Evolutionary conservation across 2,329 filamentous ascomycete species (phyloP).

Genomic region (Sporothrix pseudoabietina): DNA sequence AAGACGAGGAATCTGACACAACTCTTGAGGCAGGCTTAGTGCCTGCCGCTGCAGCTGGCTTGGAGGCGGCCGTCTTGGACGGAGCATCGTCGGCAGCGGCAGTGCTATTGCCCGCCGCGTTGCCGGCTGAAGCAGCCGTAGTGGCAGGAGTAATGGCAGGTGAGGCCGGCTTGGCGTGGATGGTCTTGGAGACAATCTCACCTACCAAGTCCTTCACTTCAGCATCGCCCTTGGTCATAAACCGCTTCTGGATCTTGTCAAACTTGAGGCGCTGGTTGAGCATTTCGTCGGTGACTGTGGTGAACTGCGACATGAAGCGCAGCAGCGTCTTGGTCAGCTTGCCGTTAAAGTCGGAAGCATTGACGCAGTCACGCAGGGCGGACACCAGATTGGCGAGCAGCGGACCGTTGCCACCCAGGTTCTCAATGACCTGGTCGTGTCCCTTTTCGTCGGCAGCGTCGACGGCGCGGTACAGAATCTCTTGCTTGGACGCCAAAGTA

Average conservation of each 20-base stretch:
- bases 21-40: slow-evolving; percentile 33
- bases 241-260: slow-evolving; percentile 63
- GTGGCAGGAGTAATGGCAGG: neutral
- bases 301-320: slow-evolving; percentile 62
- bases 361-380: slow-evolving; percentile 57
- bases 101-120: slow-evolving; percentile 23
- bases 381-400: slow-evolving; percentile 58
- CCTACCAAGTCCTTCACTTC: slow-evolving; percentile 64
- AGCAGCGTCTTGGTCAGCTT: slow-evolving; percentile 59
- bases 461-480: slow-evolving; percentile 54
- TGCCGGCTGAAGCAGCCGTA: neutral
- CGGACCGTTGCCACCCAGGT: slow-evolving; percentile 60
- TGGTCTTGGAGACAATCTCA: slow-evolving; percentile 49
- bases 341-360: slow-evolving; percentile 55
- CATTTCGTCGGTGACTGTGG: slow-evolving; percentile 62
- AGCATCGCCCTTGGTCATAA: slow-evolving; percentile 65
- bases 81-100: neutral
- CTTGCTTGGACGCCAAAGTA: slow-evolving; percentile 49
- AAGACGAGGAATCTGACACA: slow-evolving; percentile 35
- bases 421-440: slow-evolving; percentile 58
- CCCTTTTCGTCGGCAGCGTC: slow-evolving; percentile 58
- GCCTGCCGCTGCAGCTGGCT: slow-evolving; percentile 13
- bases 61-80: slow-evolving; percentile 33
- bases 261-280: slow-evolving; percentile 66
- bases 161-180: slow-evolving; percentile 42